These are phyloP conservation scores for Cercospora sesami DNA, from an alignment of 2,329 filamentous ascomycete species.

Conservation along the genomic window DNA sequence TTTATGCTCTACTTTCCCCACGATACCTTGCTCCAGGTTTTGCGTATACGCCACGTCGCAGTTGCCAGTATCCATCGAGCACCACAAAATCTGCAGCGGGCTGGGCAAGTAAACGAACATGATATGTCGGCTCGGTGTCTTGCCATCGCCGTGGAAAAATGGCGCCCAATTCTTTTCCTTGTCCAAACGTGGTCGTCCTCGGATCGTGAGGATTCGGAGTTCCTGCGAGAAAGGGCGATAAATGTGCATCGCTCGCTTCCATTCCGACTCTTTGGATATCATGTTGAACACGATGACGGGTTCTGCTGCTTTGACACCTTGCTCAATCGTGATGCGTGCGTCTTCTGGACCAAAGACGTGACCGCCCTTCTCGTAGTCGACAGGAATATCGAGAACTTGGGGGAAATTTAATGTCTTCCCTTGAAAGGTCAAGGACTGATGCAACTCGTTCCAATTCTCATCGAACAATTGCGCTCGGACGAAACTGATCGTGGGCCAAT, in stretches of 20 bases:
- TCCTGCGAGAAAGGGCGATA: neutral
- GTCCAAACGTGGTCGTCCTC: neutral
- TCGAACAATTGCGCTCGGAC: neutral
- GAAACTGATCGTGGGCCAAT: neutral
- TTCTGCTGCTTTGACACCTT: neutral
- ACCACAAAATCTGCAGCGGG: neutral
- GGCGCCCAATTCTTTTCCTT: neutral
- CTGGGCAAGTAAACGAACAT: neutral
- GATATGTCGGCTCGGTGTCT: neutral
- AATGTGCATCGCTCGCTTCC: neutral
- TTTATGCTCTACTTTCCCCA: too few species aligned
- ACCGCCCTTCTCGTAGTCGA: neutral
- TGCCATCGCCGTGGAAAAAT: neutral
- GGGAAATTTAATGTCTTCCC: neutral
- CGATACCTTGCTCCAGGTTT: too few species aligned
- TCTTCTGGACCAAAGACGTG: neutral
- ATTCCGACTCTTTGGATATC: neutral
- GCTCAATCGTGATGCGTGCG: neutral
- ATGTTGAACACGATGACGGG: neutral
- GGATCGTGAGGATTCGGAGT: neutral
- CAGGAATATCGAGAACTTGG: neutral
- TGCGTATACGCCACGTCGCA: neutral
- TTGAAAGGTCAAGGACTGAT: neutral
- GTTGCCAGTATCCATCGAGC: neutral
- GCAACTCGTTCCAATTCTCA: neutral